Percentiles rank a stretch among this genome's conserved stretches.
phyloP scores from a whole-genome alignment of 2,329 filamentous ascomycete genomes.

The Didymosphaeria variabile region DNA sequence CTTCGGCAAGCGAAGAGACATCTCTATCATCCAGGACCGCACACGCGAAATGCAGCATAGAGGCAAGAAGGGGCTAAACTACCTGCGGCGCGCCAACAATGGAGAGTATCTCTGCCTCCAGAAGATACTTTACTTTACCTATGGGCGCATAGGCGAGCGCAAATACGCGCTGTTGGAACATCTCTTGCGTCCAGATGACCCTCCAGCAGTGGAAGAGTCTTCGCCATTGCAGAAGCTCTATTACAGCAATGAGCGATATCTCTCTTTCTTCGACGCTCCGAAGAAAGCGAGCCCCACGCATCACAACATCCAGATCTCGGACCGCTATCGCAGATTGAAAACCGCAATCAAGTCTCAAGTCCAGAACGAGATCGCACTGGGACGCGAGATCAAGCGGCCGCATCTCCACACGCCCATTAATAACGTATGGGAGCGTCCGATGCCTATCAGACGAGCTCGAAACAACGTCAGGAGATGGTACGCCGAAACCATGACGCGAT shows the following conservation, averaged over 20 bases:
- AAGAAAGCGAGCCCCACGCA: conserved; percentile 21
- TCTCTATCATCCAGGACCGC: conserved; percentile 34
- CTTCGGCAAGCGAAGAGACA: conserved; percentile 31
- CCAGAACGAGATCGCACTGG: conserved; percentile 27
- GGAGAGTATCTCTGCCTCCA: conserved; percentile 62
- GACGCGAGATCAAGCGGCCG: conserved; percentile 34
- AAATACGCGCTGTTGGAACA: conserved; percentile 55
- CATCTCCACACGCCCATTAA: conserved; percentile 50
- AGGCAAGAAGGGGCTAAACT: conserved; percentile 51
- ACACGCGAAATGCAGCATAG: conserved; percentile 31
- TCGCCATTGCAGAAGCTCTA: conserved; percentile 49
- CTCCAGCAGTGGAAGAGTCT: conserved; percentile 14
- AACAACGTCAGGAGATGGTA: conserved; percentile 57
- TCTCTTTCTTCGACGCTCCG: conserved; percentile 45
- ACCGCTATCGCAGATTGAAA: conserved; percentile 42
- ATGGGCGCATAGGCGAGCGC: conserved; percentile 65
- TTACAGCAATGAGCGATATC: conserved; percentile 39
- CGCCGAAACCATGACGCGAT: conserved; percentile 51
- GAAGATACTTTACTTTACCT: conserved; percentile 63
- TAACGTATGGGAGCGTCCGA: conserved; percentile 57
- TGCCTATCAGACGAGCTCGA: conserved; percentile 55
- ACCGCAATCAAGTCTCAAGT: conserved; percentile 38
- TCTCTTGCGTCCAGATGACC: conserved; percentile 36
- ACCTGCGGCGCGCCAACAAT: conserved; percentile 63
- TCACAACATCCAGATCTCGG: conserved; percentile 38